phyloP scores from a whole-genome alignment of 2,329 filamentous ascomycete species.

The Anthostomella pinea region DNA sequence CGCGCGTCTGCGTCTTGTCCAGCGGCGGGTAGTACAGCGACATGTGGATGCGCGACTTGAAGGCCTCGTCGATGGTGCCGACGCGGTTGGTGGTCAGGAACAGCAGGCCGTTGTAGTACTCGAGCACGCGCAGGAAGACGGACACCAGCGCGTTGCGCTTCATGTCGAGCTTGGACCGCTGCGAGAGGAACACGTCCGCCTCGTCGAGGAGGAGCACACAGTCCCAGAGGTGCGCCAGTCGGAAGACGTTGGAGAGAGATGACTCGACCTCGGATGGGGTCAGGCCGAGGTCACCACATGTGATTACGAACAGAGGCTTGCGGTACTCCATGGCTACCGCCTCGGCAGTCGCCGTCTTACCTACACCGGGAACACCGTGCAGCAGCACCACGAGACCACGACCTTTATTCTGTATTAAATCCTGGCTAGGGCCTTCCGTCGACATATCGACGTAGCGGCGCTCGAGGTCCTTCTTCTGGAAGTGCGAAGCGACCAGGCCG shows the following conservation, averaged over 20 bases:
- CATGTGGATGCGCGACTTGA: constrained; percentile 41
- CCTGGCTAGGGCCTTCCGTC: constrained; percentile 31
- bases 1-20: constrained; percentile 36
- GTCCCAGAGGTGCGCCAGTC: constrained; percentile 36
- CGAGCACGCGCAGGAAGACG: constrained; percentile 39
- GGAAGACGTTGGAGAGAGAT: constrained; percentile 41
- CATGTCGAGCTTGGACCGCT: constrained; percentile 30
- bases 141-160: constrained; percentile 35
- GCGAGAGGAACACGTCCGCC: constrained; percentile 29
- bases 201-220: constrained; percentile 30
- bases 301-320: constrained; percentile 47
- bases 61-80: constrained; percentile 42
- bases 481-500: constrained; percentile 39
- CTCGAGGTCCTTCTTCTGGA: constrained; percentile 39
- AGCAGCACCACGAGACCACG: constrained; percentile 43
- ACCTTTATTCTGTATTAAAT: constrained; percentile 45
- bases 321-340: constrained; percentile 39
- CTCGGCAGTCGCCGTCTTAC: constrained; percentile 48
- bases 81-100: constrained; percentile 46
- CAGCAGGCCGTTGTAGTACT: constrained; percentile 40
- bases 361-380: constrained; percentile 47
- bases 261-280: constrained; percentile 40
- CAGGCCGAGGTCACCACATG: constrained; percentile 47
- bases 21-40: constrained; percentile 37
- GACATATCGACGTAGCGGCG: constrained; percentile 29